Conservation (phyloP, 208 protist genomes). For the Crithidia brevicula region DNA sequence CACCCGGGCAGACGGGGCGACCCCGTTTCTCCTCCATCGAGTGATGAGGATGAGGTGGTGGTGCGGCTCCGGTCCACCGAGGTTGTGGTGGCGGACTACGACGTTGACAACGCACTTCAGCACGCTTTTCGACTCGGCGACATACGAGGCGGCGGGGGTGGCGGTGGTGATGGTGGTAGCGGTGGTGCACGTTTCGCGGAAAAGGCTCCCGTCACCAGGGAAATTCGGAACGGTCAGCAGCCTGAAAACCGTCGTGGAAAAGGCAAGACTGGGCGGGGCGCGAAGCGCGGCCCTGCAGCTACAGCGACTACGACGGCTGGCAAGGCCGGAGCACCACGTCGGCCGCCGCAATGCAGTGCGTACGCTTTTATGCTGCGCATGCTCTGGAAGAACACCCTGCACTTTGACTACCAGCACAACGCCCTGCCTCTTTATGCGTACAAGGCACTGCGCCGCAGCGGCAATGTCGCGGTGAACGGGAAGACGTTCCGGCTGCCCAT, state of each 20-base stretch:
- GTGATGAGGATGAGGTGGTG: background rate
- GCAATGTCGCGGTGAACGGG: slow-evolving; percentile 44
- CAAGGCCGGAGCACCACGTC: no score
- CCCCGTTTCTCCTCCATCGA: background rate
- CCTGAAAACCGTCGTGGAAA: no score
- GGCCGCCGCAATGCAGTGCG: background rate
- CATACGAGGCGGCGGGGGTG: background rate
- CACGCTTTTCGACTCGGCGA: background rate
- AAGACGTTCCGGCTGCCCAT: slow-evolving; percentile 51
- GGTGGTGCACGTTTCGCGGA: no score
- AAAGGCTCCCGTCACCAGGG: no score
- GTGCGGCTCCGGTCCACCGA: slow-evolving; percentile 6
- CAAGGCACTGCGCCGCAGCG: slow-evolving; percentile 52
- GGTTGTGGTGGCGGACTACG: background rate
- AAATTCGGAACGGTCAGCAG: no score
- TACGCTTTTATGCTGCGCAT: slow-evolving; percentile 38
- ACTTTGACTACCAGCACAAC: slow-evolving; percentile 83
- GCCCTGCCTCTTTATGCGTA: slow-evolving; percentile 50
- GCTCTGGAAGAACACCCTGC: slow-evolving; percentile 43
- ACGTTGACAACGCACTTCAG: background rate
- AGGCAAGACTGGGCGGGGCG: no score
- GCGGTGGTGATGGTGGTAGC: background rate
- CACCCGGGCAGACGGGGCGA: background rate
- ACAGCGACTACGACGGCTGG: no score
- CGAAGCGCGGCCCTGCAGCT: no score